Evolutionary conservation across 306 rosid genomes (phyloP), one percentile per base, ranked within the genome.

Genomic region (Cucumis cinereus): DNA sequence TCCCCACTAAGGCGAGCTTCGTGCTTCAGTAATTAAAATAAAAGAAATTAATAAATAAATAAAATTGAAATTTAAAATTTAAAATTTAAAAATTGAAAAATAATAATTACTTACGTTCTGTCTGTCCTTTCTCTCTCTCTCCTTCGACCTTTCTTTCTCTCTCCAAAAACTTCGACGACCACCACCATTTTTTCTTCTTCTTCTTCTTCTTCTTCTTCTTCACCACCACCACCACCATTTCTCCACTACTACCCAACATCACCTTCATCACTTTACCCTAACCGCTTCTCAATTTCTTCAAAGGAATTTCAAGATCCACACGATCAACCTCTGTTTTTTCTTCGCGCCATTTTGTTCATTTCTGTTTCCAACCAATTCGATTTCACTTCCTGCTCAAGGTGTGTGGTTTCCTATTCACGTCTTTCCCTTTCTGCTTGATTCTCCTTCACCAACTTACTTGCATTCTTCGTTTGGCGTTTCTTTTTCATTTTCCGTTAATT

Each of bases 71-170:
- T 23, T 79, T 66, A 28, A 41, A 76, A n/a, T 79, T 66, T 2
- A 30, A 30, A 30, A 30, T 30, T 30, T 30, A 30, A 45, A 61
- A 60, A 60, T 22, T 16, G 5, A 62, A 33, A 15, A 61, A 14
- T 28, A 24, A 72, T 72, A 28, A 10, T 30, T 30, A 72, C 76
- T 24, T 17, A 72, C 45, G 56, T 52, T 52, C 28, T 20, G 40
- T 47, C 53, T 49, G 41, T 70, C 47, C 11, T 41, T 8, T 41
- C 14, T 45, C 52, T 45, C 55, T 50, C 59, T 26, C 54, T 0
- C 26, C 74, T 58, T 84, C 81, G 72, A 50, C 73, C 84, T 60
- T 60, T 58, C 79, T 60, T 50, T 82, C 85, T 80, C 68, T 78
- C 60, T 73, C 79, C 78, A 62, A 77, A 75, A 3, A 17, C 76